Evolutionary conservation across 2,329 filamentous ascomycete genomes (phyloP).

Genomic region (Fusarium algeriense): DNA sequence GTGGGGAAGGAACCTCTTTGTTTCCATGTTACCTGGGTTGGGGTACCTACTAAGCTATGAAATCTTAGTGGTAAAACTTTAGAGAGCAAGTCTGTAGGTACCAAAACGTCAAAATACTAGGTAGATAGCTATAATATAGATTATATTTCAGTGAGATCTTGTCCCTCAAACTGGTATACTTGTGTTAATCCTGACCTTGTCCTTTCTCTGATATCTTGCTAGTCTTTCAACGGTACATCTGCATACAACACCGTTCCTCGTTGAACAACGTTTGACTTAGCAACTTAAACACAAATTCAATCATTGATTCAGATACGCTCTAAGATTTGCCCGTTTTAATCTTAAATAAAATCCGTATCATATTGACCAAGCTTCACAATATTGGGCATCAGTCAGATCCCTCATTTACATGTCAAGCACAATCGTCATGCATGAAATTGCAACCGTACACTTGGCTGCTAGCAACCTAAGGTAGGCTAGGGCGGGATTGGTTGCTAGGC

Average conservation of each 20-base stretch:
- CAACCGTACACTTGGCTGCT: slow-evolving; percentile 27
- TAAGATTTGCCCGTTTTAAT: background rate
- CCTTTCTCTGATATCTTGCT: background rate
- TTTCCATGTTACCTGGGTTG: background rate
- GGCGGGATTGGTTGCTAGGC: slow-evolving; percentile 48
- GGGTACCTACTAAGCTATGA: background rate
- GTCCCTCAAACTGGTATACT: no score
- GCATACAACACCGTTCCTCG: background rate
- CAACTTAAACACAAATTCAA: background rate
- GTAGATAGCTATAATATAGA: background rate
- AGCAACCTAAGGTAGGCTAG: background rate
- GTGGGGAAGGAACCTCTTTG: slow-evolving; percentile 31
- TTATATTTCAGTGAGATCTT: background rate
- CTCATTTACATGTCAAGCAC: background rate
- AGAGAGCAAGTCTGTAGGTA: background rate
- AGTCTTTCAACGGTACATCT: background rate
- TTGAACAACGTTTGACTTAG: background rate
- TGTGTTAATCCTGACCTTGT: background rate
- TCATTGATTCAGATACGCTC: background rate
- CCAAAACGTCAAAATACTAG: background rate
- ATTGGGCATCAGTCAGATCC: slow-evolving; percentile 1
- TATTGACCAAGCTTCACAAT: background rate
- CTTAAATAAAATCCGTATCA: background rate
- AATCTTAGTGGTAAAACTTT: background rate
- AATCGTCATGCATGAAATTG: slow-evolving; percentile 22